phyloP scores from a whole-genome alignment of 345 rosid species.

The Aquilaria sinensis region DNA sequence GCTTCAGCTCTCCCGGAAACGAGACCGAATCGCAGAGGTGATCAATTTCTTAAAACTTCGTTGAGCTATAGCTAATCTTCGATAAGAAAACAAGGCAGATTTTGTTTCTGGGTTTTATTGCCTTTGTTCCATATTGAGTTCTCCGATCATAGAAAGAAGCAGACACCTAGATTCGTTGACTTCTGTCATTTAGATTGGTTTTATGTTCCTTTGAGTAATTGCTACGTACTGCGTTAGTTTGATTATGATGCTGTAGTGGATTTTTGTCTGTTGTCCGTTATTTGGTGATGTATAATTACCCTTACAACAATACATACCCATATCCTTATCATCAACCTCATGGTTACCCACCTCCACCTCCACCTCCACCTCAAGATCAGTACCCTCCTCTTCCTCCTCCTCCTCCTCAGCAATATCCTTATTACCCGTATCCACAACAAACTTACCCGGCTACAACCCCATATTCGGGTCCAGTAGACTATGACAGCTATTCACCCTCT shows the following conservation, averaged over 20 bases:
- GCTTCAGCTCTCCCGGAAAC: no score
- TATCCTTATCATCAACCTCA: conserved; percentile 32
- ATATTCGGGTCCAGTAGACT: conserved; percentile 36
- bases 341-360: conserved; percentile 46
- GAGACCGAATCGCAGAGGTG: no score
- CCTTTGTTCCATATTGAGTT: conserved; percentile 6
- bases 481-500: conserved; percentile 20
- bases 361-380: conserved; percentile 35
- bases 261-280: background rate
- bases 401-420: conserved; percentile 20
- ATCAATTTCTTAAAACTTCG: no score
- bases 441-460: conserved; percentile 17
- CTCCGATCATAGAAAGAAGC: background rate
- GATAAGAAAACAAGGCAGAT: background rate
- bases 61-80: no score
- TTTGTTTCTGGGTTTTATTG: background rate
- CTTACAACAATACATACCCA: conserved; percentile 37
- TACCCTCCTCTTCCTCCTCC: conserved; percentile 31
- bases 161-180: background rate
- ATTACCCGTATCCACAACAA: conserved; percentile 32
- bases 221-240: background rate
- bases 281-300: conserved; percentile 38
- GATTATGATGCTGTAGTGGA: background rate
- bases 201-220: conserved; percentile 4
- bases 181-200: background rate